A percentile compares a stretch with the other conserved stretches of the same genome.
These are phyloP conservation scores for Diutina rugosa DNA, from an alignment of 1,139 yeast genomes.

Conservation along the genomic window DNA sequence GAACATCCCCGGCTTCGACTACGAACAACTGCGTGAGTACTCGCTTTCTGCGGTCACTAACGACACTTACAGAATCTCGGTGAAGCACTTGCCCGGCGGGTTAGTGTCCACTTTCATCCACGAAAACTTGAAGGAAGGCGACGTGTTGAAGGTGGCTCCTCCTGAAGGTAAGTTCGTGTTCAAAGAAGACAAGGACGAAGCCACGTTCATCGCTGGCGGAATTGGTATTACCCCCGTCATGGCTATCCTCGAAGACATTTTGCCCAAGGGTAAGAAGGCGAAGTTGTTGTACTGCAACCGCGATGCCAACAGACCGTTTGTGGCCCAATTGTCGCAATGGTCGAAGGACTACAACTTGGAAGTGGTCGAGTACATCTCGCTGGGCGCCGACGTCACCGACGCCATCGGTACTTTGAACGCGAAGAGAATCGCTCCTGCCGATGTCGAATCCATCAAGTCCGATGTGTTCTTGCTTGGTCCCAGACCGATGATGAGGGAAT, in stretches of 20 bases:
- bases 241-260: slow-evolving; percentile 32
- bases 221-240: slow-evolving; percentile 58
- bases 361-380: slow-evolving; percentile 13
- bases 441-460: neutral
- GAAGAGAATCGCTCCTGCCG: neutral
- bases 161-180: slow-evolving; percentile 47
- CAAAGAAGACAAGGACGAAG: slow-evolving; percentile 19
- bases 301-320: slow-evolving; percentile 15
- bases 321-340: slow-evolving; percentile 10
- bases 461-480: neutral
- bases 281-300: slow-evolving; percentile 18
- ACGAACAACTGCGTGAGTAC: slow-evolving; percentile 36
- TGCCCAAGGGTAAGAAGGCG: slow-evolving; percentile 15
- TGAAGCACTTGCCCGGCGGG: slow-evolving; percentile 34
- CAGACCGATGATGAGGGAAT: neutral
- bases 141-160: slow-evolving; percentile 35
- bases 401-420: neutral
- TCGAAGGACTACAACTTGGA: slow-evolving; percentile 10
- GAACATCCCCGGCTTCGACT: slow-evolving; percentile 15
- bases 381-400: neutral
- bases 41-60: slow-evolving; percentile 27
- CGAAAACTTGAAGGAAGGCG: slow-evolving; percentile 35
- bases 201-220: slow-evolving; percentile 43
- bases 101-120: slow-evolving; percentile 43
- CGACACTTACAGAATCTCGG: slow-evolving; percentile 38